Evolutionary conservation across 2,329 filamentous ascomycete species (phyloP).

Genomic region (Xylaria sp.): DNA sequence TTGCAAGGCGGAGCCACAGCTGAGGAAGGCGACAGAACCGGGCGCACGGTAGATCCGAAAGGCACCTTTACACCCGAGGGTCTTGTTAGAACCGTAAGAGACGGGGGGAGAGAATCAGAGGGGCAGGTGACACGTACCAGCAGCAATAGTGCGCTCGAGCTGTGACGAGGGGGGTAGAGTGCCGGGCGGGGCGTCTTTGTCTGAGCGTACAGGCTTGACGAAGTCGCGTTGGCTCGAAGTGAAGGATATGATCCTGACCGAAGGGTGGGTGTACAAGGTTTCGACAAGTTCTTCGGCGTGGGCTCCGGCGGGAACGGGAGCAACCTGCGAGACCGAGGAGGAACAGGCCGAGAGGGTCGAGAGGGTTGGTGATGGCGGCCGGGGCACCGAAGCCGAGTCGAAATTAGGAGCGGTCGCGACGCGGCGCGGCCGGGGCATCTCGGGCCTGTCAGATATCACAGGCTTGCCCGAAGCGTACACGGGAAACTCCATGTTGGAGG

Average conservation of each 20-base stretch:
- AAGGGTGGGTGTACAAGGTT: slow-evolving; percentile 79
- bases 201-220: slow-evolving; percentile 45
- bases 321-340: slow-evolving; percentile 4
- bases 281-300: slow-evolving; percentile 62
- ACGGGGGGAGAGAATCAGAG: not conserved
- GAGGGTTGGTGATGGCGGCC: not conserved
- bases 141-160: slow-evolving; percentile 72
- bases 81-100: slow-evolving; percentile 9
- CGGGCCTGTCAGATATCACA: slow-evolving; percentile 2
- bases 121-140: slow-evolving; percentile 64
- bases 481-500: slow-evolving; percentile 37
- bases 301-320: slow-evolving; percentile 26
- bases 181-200: slow-evolving; percentile 49
- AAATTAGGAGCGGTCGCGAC: slow-evolving; percentile 55
- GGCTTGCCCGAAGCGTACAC: slow-evolving; percentile 22
- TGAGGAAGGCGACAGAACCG: slow-evolving; percentile 87
- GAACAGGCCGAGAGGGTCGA: slow-evolving; percentile 31
- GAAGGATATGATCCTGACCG: slow-evolving; percentile 74
- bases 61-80: slow-evolving; percentile 61
- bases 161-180: slow-evolving; percentile 47
- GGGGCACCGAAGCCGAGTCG: slow-evolving; percentile 40
- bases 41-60: slow-evolving; percentile 88
- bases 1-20: slow-evolving; percentile 83
- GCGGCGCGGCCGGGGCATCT: slow-evolving; percentile 45
- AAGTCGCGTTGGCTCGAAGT: slow-evolving; percentile 47